These are phyloP conservation scores for Stephanodiscus triporus DNA, from an alignment of 108 stramenopile genomes.

Conservation along the genomic window DNA sequence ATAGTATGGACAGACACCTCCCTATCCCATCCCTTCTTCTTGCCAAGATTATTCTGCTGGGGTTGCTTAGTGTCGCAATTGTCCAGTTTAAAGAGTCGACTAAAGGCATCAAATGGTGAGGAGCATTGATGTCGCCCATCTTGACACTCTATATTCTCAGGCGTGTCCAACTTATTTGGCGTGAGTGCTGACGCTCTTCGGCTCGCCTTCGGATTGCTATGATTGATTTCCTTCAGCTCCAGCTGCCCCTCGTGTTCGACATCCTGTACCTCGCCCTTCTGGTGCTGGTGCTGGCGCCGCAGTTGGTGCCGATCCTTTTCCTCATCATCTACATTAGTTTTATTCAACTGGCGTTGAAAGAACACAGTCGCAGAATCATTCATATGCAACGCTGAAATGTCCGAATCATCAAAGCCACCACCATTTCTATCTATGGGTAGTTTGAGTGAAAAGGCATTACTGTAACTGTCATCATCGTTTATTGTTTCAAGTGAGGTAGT, in stretches of 20 bases:
- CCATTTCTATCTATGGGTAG: slow-evolving; percentile 23
- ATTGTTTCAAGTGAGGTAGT: not conserved
- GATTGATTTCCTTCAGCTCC: slow-evolving; percentile 1
- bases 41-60: not conserved
- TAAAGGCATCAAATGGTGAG: not conserved
- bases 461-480: slow-evolving; percentile 21
- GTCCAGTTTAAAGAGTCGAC: slow-evolving; percentile 6
- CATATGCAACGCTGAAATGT: slow-evolving; percentile 47
- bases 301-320: slow-evolving; percentile 7
- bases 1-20: slow-evolving; percentile 10
- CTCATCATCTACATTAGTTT: slow-evolving; percentile 8
- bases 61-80: not conserved
- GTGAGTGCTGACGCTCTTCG: not conserved
- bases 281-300: not conserved
- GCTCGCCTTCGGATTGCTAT: not conserved
- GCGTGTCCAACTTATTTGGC: not conserved
- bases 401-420: slow-evolving; percentile 37
- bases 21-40: slow-evolving; percentile 8
- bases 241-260: not conserved
- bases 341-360: slow-evolving; percentile 10
- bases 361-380: slow-evolving; percentile 50
- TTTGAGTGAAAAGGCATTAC: slow-evolving; percentile 46
- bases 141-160: not conserved
- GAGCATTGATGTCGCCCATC: not conserved
- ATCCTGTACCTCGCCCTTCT: not conserved